These are phyloP conservation scores for Pseudocercospora ulei DNA, from an alignment of 2,329 filamentous ascomycete species.

Conservation along the genomic window DNA sequence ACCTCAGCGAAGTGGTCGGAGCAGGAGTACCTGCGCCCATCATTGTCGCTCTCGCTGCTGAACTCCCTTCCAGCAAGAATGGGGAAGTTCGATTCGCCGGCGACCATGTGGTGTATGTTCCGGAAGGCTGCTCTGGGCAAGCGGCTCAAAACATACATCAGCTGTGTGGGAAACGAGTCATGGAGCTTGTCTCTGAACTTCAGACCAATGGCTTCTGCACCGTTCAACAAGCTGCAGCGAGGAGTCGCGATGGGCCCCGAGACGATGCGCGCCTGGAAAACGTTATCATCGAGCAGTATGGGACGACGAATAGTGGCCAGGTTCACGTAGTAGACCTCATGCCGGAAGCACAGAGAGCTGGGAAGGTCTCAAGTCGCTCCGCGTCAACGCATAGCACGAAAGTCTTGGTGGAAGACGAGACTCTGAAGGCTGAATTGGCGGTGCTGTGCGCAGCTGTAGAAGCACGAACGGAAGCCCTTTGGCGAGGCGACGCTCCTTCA, in stretches of 20 bases:
- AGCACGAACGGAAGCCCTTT: constrained; percentile 12
- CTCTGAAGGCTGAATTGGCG: constrained; percentile 12
- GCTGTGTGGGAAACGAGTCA: constrained; percentile 1
- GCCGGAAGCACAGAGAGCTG: constrained; percentile 4
- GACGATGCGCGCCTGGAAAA: constrained; percentile 9
- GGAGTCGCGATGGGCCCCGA: neutral
- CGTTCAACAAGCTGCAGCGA: constrained; percentile 9
- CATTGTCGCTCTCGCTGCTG: constrained; percentile 16
- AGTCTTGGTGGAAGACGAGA: constrained; percentile 8
- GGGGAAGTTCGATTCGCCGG: constrained; percentile 18
- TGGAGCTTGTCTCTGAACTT: constrained; percentile 9
- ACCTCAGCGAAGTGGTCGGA: constrained; percentile 15
- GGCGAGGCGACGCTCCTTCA: constrained; percentile 13
- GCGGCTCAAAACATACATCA: constrained; percentile 6
- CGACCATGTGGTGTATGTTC: constrained; percentile 20
- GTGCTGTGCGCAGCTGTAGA: constrained; percentile 10
- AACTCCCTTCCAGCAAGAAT: constrained; percentile 10
- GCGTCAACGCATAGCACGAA: constrained; percentile 4
- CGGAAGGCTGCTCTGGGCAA: constrained; percentile 10
- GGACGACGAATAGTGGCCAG: neutral
- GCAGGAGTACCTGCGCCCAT: constrained; percentile 17
- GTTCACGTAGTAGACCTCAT: constrained; percentile 8
- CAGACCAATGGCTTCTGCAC: constrained; percentile 12
- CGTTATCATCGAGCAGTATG: constrained; percentile 11
- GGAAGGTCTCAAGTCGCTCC: constrained; percentile 1